phyloP scores from a whole-genome alignment of 257 asterid genomes.

The Sherardia arvensis region DNA sequence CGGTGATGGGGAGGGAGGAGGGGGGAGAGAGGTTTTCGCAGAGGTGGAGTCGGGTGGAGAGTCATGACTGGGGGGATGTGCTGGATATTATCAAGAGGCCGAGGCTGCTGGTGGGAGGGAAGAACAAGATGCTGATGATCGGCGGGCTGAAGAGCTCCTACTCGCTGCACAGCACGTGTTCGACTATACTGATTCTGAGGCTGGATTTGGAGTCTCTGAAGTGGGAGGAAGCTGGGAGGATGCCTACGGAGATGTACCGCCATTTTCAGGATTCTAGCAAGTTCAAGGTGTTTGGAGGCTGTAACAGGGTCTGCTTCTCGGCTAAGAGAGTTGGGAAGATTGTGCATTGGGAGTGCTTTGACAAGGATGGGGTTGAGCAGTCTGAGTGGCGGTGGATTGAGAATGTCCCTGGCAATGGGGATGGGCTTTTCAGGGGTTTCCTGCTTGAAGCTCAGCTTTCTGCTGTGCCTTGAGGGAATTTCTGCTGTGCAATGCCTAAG shows the following conservation, averaged over 20 bases:
- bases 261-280: conserved; percentile 75
- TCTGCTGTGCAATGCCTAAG: conserved; percentile 6
- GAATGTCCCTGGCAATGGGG: conserved; percentile 76
- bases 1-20: conserved; percentile 5
- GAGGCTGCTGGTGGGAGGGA: conserved; percentile 57
- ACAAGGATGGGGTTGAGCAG: conserved; percentile 48
- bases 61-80: conserved; percentile 86
- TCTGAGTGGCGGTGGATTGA: conserved; percentile 82
- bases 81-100: conserved; percentile 78
- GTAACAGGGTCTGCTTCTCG: conserved; percentile 72
- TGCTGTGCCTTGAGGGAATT: conserved; percentile 32
- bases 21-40: conserved; percentile 35
- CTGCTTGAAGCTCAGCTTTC: conserved; percentile 70
- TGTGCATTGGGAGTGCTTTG: conserved; percentile 56
- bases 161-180: conserved; percentile 65
- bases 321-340: conserved; percentile 80
- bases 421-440: conserved; percentile 80
- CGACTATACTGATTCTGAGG: conserved; percentile 75
- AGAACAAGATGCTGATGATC: conserved; percentile 60
- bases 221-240: conserved; percentile 94
- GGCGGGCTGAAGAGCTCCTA: conserved; percentile 76
- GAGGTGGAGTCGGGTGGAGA: conserved; percentile 75
- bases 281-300: conserved; percentile 96
- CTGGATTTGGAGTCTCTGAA: conserved; percentile 77
- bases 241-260: conserved; percentile 82